Base-by-base conservation (phyloP, 306 rosid species). In the Quercus bicolor region DNA sequence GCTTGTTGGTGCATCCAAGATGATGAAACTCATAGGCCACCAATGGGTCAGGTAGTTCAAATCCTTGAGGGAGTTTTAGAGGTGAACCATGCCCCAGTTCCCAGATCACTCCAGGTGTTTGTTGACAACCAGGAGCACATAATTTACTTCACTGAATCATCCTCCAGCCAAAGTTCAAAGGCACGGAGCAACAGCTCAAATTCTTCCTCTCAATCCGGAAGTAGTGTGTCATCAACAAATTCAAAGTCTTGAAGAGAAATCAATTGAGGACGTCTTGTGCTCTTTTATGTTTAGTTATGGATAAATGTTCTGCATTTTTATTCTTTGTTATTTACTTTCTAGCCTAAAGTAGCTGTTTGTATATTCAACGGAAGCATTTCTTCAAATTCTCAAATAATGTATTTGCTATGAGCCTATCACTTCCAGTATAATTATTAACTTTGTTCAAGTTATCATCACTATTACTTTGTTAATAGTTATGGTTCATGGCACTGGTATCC, bases 1-100 rank as follows among this genome's bases (percentile, higher is more conserved):
- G 97, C 98, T 16, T 89, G 93, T 12, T 94, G 98, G 98, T 92
- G 97, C 73, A 79, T 92, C 21, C 98, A 94, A 82, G 97, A 94
- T 73, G 94, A 81, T 26, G 97, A 94, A 68, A 48, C 48, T 79
- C 83, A 84, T 1, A 81, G 98, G 78, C 98, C 97, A 9, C 74
- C 94, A 34, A 94, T 90, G 98, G 87, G 94, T 66, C 94, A 89
- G 51, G 88, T 94, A 5, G 97, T 91, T 77, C 97, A 94, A 75
- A 92, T 92, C 34, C 93, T 94, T 5, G 97, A 94, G 21, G 90
- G 88, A 10, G 78, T 92, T 23, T 55, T 81, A 68, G 89, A 84
- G 15, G 92, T 92, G 69, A 74, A 77, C 64, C 19, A 78, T 78
- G 94, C 98, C 7, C 92, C 97, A 18, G 43, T 90, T 77, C 97